These are phyloP conservation scores for Penicillium silybi DNA, from an alignment of 495 filamentous ascomycete species.

Conservation along the genomic window DNA sequence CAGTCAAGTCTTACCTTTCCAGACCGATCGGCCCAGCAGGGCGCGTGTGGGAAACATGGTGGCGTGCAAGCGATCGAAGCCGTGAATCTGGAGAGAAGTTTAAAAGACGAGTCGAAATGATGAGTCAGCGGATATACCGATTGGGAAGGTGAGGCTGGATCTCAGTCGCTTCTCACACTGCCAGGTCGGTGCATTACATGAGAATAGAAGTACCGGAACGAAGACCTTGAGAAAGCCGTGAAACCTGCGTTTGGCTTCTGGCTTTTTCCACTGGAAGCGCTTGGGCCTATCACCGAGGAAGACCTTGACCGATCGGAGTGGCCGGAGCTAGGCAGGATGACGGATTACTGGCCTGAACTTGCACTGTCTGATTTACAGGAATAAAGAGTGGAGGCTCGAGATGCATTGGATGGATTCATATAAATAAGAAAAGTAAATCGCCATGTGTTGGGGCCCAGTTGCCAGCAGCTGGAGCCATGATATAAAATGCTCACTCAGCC, in stretches of 20 bases:
- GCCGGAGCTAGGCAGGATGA: neutral
- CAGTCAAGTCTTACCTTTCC: conserved; percentile 56
- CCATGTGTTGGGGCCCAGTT: neutral
- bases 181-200: too few relatives aligned
- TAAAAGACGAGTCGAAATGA: conserved; percentile 11
- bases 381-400: neutral
- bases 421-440: neutral
- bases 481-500: conserved; percentile 22
- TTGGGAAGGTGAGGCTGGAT: too few relatives aligned
- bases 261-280: neutral
- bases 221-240: neutral
- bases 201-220: too few relatives aligned
- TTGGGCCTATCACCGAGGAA: too few relatives aligned
- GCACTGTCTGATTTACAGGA: too few relatives aligned
- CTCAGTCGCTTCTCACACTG: too few relatives aligned
- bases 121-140: conserved; percentile 18
- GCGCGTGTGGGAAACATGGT: conserved; percentile 60
- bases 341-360: neutral
- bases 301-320: neutral
- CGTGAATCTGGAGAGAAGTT: conserved; percentile 16
- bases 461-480: conserved; percentile 31
- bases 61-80: conserved; percentile 12
- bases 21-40: conserved; percentile 64
- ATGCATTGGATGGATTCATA: neutral
- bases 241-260: neutral